phyloP scores from a whole-genome alignment of 1,284 basidiomycete species.

The Tremellales sp. region DNA sequence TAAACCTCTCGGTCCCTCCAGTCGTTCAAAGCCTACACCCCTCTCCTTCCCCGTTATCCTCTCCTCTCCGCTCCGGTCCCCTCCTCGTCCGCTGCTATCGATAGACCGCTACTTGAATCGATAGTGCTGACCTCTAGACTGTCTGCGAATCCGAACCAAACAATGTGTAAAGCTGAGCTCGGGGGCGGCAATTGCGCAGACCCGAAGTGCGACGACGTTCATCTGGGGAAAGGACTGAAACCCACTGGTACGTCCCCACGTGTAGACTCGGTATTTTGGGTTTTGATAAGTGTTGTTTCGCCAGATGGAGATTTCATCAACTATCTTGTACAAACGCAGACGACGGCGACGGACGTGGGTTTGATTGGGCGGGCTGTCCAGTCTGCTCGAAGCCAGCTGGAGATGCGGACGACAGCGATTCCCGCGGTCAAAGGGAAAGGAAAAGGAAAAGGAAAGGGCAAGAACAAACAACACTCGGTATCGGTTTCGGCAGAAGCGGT shows the following conservation, averaged over 20 bases:
- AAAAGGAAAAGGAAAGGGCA: too few relatives aligned
- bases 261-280: too few relatives aligned
- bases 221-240: slow-evolving; percentile 24
- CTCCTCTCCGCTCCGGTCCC: slow-evolving; percentile 18
- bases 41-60: slow-evolving; percentile 36
- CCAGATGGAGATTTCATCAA: slow-evolving; percentile 35
- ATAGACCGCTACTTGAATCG: slow-evolving; percentile 25
- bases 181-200: slow-evolving; percentile 40
- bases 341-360: too few relatives aligned
- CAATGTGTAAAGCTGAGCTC: slow-evolving; percentile 34
- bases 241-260: slow-evolving; percentile 40
- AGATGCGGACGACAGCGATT: too few relatives aligned
- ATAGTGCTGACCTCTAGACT: slow-evolving; percentile 39
- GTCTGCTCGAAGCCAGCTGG: too few relatives aligned
- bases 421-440: too few relatives aligned
- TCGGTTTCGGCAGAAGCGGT: too few relatives aligned
- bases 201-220: slow-evolving; percentile 29
- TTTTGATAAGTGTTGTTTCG: too few relatives aligned
- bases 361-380: too few relatives aligned
- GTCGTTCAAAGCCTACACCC: slow-evolving; percentile 27
- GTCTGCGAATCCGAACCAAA: slow-evolving; percentile 19
- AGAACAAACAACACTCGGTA: too few relatives aligned
- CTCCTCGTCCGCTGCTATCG: slow-evolving; percentile 8
- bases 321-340: slow-evolving; percentile 15
- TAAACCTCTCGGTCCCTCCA: too few relatives aligned